phyloP scores from a whole-genome alignment of 805 yeast species.

The Lipomyces sp. region DNA sequence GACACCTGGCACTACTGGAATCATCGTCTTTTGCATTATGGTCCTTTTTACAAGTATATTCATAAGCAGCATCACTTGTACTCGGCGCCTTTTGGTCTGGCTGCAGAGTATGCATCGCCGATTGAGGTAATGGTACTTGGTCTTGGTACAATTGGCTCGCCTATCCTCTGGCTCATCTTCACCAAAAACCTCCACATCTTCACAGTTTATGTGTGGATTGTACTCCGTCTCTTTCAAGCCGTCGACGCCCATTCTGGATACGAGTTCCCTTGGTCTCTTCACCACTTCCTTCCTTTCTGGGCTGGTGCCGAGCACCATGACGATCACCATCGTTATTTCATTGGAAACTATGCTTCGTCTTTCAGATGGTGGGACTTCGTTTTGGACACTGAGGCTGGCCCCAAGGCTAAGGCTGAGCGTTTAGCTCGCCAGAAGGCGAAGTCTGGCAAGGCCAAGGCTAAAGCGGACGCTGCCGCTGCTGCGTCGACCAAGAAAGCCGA shows the following conservation, averaged over 20 bases:
- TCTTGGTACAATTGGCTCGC: constrained; percentile 94
- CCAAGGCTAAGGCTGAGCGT: constrained; percentile 70
- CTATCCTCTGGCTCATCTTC: constrained; percentile 75
- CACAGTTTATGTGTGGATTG: constrained; percentile 87
- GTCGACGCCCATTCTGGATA: constrained; percentile 97
- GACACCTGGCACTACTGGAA: constrained; percentile 97
- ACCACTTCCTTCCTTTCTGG: constrained; percentile 76
- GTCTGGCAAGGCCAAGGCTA: constrained; percentile 47
- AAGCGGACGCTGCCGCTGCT: constrained; percentile 16
- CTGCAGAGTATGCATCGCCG: constrained; percentile 98
- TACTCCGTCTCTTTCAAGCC: constrained; percentile 88
- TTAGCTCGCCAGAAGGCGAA: constrained; percentile 54
- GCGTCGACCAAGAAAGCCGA: constrained; percentile 25
- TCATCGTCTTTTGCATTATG: constrained; percentile 86
- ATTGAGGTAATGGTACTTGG: constrained; percentile 88
- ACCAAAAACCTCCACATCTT: constrained; percentile 77
- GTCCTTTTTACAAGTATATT: constrained; percentile 82
- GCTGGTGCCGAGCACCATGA: constrained; percentile 49
- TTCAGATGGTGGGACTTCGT: constrained; percentile 95
- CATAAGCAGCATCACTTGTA: constrained; percentile 98
- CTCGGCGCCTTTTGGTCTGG: constrained; percentile 95
- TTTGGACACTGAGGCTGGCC: constrained; percentile 87
- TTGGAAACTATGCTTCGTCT: constrained; percentile 90
- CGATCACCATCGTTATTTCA: constrained; percentile 92
- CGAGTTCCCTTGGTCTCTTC: constrained; percentile 95